A percentile compares a stretch with the other conserved stretches of the same genome.
These are phyloP conservation scores for Benincasa hispida DNA, from an alignment of 306 rosid genomes.

Conservation along the genomic window DNA sequence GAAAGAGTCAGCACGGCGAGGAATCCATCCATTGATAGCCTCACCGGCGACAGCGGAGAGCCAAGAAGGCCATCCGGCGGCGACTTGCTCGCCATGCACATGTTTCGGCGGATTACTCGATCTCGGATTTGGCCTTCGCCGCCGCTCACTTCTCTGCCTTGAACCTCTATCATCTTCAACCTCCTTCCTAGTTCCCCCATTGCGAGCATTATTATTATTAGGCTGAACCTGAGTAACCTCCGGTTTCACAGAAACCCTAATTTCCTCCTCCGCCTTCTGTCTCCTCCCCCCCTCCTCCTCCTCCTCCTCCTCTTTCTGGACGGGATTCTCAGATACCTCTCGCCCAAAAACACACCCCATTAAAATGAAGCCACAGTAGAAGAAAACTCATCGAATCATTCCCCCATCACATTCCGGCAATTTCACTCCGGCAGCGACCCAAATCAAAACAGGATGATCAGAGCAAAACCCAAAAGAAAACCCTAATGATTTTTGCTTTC, in stretches of 20 bases:
- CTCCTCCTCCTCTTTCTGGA: conserved; percentile 8
- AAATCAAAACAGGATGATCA: neutral
- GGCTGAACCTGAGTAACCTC: conserved; percentile 15
- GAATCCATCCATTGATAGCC: conserved; percentile 88
- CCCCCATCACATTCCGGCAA: conserved; percentile 25
- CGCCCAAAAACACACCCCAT: conserved; percentile 91
- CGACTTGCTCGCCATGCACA: conserved; percentile 93
- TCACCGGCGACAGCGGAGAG: conserved; percentile 95
- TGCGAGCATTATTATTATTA: conserved; percentile 16
- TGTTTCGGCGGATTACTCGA: conserved; percentile 71
- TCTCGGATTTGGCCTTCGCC: conserved; percentile 86
- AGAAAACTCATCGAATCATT: conserved; percentile 30
- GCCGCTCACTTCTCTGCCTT: conserved; percentile 43
- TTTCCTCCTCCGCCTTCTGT: conserved; percentile 1
- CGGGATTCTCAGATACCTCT: conserved; percentile 25
- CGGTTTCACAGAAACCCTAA: conserved; percentile 21
- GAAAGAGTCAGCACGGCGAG: conserved; percentile 80
- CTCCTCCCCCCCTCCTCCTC: neutral
- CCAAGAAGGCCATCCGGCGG: conserved; percentile 99
- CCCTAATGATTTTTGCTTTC: conserved; percentile 1
- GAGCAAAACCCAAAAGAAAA: neutral
- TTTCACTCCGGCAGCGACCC: conserved; percentile 2
- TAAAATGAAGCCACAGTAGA: conserved; percentile 6
- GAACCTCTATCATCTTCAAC: conserved; percentile 30
- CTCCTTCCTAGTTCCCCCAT: conserved; percentile 37